Evolutionary conservation across 2,329 filamentous ascomycete species (phyloP), one percentile per base, ranked within the genome.

Genomic region (Microcyclospora pomicola): DNA sequence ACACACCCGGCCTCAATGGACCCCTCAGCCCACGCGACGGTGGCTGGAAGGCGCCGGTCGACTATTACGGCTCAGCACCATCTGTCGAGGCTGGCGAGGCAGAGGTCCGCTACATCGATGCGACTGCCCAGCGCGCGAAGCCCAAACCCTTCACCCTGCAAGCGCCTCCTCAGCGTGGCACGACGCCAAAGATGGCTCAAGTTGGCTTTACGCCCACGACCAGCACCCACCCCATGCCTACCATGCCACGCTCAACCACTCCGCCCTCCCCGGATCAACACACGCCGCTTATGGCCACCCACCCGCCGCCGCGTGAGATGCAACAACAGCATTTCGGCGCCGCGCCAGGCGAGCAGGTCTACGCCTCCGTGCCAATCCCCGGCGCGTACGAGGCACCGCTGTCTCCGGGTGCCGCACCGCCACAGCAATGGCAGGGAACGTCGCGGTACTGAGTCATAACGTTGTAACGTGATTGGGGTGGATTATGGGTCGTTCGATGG

Each of bases 281-380:
- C 48, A 62, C 45, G 52, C 59, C 40, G 49, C 68, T 47, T 44
- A 60, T 54, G 47, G 36, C 48, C 12, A 49, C 50, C 31, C 19
- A 24, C 19, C 19, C 19, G 7, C 55, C 54, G 5, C 57, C 59
- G 10, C 53, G 59, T 35, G 66, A 70, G 49, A 66, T 65, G 37
- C 52, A 69, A 41, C 71, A 78, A 48, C 68, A 77, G 35, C 82
- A 84, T 48, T 77, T 77, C 13, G 72, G 71, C 9, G 72, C 76
- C 16, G 81, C 82, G 9, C 77, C 82, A 0, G 82, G 86, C 34
- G 88, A 95, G 69, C 75, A 81, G 50, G 75, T 77, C 35, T 95
- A 94, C 59, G 87, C 79, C 10, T 67, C 80, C 15, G 88, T 95
- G 27, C 84, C 87, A 1, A 94, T 95, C 42, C 88, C 88, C 0